These are phyloP conservation scores for Neospermospora avenae DNA, from an alignment of 2,329 filamentous ascomycete species.

Conservation along the genomic window DNA sequence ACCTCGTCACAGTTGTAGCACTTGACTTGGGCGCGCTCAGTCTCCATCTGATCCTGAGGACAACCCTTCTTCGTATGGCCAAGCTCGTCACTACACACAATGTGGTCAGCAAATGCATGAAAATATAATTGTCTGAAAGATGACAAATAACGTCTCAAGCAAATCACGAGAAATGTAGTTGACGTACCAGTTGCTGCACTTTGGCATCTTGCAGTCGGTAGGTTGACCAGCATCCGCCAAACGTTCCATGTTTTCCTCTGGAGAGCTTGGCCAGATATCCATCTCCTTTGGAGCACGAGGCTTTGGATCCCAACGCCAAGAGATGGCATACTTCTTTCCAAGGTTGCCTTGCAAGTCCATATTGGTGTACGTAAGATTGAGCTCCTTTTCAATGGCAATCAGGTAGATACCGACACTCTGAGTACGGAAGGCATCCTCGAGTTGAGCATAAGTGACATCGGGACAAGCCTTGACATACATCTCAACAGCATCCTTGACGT, in stretches of 20 bases:
- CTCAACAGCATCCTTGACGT: slow-evolving; percentile 56
- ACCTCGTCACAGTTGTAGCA: slow-evolving; percentile 63
- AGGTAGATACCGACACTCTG: slow-evolving; percentile 55
- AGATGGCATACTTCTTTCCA: slow-evolving; percentile 61
- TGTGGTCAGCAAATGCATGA: too few relatives aligned
- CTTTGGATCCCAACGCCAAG: slow-evolving; percentile 57
- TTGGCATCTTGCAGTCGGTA: slow-evolving; percentile 54
- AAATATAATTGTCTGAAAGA: too few relatives aligned
- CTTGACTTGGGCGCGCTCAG: slow-evolving; percentile 45
- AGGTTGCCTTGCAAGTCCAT: slow-evolving; percentile 71
- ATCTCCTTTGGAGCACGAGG: slow-evolving; percentile 57
- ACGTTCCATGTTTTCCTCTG: slow-evolving; percentile 59
- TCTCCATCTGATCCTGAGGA: slow-evolving; percentile 53
- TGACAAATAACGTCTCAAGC: too few relatives aligned
- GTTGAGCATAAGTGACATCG: slow-evolving; percentile 53
- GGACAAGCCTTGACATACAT: slow-evolving; percentile 62
- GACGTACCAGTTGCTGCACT: slow-evolving; percentile 43
- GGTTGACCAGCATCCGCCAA: slow-evolving; percentile 64
- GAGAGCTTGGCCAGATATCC: slow-evolving; percentile 55
- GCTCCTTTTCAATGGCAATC: slow-evolving; percentile 58
- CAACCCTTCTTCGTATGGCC: slow-evolving; percentile 63
- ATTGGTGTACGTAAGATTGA: slow-evolving; percentile 58
- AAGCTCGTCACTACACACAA: slow-evolving; percentile 19
- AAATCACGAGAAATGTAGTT: too few relatives aligned
- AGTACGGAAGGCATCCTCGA: slow-evolving; percentile 59